These are phyloP conservation scores for Xylaria sp. DNA, from an alignment of 2,329 filamentous ascomycete genomes.

Conservation along the genomic window DNA sequence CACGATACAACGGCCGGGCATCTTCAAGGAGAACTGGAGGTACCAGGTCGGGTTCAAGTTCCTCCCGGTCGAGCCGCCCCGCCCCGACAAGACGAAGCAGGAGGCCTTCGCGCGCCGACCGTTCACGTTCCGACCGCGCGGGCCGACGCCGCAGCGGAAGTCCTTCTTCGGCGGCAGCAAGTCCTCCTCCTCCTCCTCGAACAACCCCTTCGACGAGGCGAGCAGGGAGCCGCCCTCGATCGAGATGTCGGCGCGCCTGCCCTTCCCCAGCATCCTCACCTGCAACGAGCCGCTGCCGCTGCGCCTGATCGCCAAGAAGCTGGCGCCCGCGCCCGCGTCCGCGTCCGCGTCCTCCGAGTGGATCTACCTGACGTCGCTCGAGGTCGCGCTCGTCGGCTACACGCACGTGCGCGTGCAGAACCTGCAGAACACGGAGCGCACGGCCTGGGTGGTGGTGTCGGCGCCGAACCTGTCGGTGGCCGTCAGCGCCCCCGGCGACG, in stretches of 20 bases:
- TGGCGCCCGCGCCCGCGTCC: conserved; percentile 67
- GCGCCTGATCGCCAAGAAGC: conserved; percentile 76
- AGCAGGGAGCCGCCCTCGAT: conserved; percentile 65
- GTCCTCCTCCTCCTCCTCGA: conserved; percentile 24
- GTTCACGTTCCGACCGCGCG: conserved; percentile 56
- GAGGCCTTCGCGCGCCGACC: conserved; percentile 84
- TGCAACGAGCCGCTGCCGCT: conserved; percentile 86
- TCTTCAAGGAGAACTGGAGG: conserved; percentile 90
- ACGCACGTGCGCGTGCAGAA: conserved; percentile 82
- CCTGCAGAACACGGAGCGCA: conserved; percentile 68
- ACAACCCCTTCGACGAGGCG: conserved; percentile 25
- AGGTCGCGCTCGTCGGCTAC: conserved; percentile 79
- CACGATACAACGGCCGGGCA: conserved; percentile 84
- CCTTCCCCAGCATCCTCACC: conserved; percentile 84
- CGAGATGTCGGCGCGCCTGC: conserved; percentile 77
- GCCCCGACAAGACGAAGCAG: conserved; percentile 66
- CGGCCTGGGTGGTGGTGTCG: conserved; percentile 75
- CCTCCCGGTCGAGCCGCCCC: conserved; percentile 87
- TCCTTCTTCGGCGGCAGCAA: conserved; percentile 56
- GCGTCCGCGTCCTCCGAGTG: too few relatives aligned
- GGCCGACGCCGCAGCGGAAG: conserved; percentile 46
- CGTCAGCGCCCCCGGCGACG: conserved; percentile 61
- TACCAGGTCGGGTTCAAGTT: conserved; percentile 75
- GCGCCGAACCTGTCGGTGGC: conserved; percentile 72
- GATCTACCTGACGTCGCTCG: conserved; percentile 75